Evolutionary conservation across 1,139 yeast species (phyloP).

Genomic region (Blastobotrys buckinghamii): DNA sequence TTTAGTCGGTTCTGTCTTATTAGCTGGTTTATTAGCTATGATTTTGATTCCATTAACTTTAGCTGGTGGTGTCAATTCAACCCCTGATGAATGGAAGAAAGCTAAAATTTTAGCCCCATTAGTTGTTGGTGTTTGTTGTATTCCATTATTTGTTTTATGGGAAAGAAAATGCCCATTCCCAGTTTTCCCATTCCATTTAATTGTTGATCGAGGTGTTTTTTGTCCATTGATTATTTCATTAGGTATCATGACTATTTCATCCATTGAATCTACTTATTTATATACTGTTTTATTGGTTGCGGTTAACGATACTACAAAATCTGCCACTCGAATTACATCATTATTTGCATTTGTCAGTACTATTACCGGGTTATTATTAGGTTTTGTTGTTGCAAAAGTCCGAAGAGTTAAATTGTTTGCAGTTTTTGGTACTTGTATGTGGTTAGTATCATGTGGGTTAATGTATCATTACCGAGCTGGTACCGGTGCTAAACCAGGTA

Average conservation of each 20-base stretch:
- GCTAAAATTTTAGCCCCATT: slow-evolving; percentile 59
- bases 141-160: slow-evolving; percentile 51
- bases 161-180: slow-evolving; percentile 53
- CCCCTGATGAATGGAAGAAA: slow-evolving; percentile 41
- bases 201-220: slow-evolving; percentile 64
- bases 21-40: slow-evolving; percentile 48
- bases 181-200: slow-evolving; percentile 48
- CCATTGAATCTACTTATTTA: slow-evolving; percentile 62
- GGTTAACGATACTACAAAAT: slow-evolving; percentile 47
- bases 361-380: slow-evolving; percentile 55
- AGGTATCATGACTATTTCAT: slow-evolving; percentile 51
- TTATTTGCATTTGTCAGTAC: slow-evolving; percentile 60
- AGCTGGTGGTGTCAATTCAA: slow-evolving; percentile 49
- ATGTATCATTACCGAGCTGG: slow-evolving; percentile 53
- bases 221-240: slow-evolving; percentile 52
- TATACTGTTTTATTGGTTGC: slow-evolving; percentile 60
- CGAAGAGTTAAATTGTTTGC: slow-evolving; percentile 56
- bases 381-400: slow-evolving; percentile 42
- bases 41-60: slow-evolving; percentile 44
- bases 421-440: slow-evolving; percentile 47
- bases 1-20: slow-evolving; percentile 45
- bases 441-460: slow-evolving; percentile 56
- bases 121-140: slow-evolving; percentile 52
- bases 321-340: slow-evolving; percentile 61
- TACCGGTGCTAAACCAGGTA: slow-evolving; percentile 44